Evolutionary conservation across 2,329 filamentous ascomycete species (phyloP).

Genomic region (Fusarium longipes): DNA sequence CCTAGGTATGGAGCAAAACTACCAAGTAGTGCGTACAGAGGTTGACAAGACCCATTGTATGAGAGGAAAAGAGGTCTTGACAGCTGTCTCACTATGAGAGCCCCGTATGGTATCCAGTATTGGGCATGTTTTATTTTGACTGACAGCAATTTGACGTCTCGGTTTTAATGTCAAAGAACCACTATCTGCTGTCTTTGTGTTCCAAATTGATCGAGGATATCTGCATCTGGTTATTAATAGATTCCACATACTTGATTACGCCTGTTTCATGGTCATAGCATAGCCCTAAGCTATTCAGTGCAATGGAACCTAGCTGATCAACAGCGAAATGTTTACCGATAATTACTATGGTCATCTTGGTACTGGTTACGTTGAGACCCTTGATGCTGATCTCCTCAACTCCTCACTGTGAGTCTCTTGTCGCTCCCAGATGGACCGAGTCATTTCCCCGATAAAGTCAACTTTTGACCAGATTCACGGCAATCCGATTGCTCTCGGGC

Average conservation of each 20-base stretch:
- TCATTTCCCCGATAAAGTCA: neutral
- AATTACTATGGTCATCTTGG: too few relatives aligned
- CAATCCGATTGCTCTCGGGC: neutral
- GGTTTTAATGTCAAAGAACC: neutral
- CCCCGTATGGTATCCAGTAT: neutral
- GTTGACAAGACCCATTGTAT: neutral
- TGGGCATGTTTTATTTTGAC: neutral
- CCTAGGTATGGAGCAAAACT: neutral
- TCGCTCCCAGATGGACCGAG: neutral
- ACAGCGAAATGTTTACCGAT: too few relatives aligned
- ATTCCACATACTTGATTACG: neutral
- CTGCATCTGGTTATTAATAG: too few relatives aligned
- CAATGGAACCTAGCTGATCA: too few relatives aligned
- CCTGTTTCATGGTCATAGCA: neutral
- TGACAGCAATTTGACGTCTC: neutral
- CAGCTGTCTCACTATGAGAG: neutral
- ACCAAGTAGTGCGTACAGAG: neutral
- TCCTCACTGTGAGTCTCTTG: neutral
- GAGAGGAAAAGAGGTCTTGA: neutral
- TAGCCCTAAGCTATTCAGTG: too few relatives aligned
- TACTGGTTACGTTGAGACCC: neutral
- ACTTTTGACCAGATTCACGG: neutral
- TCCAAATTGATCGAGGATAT: neutral
- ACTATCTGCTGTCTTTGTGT: neutral
- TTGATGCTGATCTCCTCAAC: neutral